Base-by-base conservation (phyloP, 2,329 filamentous ascomycete genomes). In the Xylaria arbuscula region DNA sequence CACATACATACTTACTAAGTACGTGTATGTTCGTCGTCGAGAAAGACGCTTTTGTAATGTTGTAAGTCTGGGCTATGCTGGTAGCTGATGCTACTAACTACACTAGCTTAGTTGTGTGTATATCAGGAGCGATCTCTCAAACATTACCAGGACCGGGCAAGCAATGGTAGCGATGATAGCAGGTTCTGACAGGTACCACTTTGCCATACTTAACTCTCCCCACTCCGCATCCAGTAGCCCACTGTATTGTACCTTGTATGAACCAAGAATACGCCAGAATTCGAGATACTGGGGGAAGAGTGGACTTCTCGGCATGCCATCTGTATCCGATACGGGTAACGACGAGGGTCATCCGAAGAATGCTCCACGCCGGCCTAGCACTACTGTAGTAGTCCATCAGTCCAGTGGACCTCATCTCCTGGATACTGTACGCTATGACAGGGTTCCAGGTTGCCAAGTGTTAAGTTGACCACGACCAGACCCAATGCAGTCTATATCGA, bases 361-460 rank as follows among this genome's bases (percentile, higher is more conserved):
- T n/a, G 53, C 36, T 59, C 58, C 64, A 51, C 19, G 51, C 17
- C 28, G 36, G 62, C 60, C 40, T 28, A 54, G 51, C 56, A 57
- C 38, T 57, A 57, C 55, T 45, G 38, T 22, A 38, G 13, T 64
- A 50, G 62, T 57, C 36, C 47, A 32, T 58, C 22, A 42, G 17
- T 54, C n/a, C 48, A 40, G 55, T 59, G 59, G 65, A 60, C 56
- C 65, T 68, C 66, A 56, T 57, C 60, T 51, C 50, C 60, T 64
- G 24, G 36, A 34, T 56, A 50, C 38, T 55, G 50, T 36, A 45
- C 55, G 40, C 38, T 42, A 47, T 57, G 45, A 36, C 34, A 32
- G 24, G 55, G 55, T 51, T 57, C 50, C 47, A 56, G 50, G 63
- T 47, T 36, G 48, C 55, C 62, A 64, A 47, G 47, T 40, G 34